These are phyloP conservation scores for Chlamydomonas reinhardtii DNA, from an alignment of 163 green algal genomes.

Conservation along the genomic window DNA sequence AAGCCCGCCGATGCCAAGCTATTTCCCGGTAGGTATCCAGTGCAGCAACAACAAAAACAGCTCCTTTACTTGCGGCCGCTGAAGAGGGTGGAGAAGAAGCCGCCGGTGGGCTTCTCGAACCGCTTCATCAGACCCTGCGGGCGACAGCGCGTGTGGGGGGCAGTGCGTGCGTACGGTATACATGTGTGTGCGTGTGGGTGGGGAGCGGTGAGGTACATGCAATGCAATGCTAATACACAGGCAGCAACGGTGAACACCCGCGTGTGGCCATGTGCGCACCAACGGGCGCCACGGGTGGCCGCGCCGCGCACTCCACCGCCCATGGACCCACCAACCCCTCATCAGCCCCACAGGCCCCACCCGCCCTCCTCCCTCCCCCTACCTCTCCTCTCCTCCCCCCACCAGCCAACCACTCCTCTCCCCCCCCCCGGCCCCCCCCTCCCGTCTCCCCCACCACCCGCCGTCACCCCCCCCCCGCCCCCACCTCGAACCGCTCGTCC, in stretches of 20 bases:
- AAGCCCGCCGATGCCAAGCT: too few relatives aligned
- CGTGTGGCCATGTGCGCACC: too few relatives aligned
- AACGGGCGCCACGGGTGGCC: too few relatives aligned
- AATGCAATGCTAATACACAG: background rate
- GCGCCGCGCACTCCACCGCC: too few relatives aligned
- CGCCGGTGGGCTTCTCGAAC: conserved; percentile 19
- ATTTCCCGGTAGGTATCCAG: too few relatives aligned
- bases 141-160: background rate
- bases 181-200: background rate
- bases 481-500: conserved; percentile 81
- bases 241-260: too few relatives aligned
- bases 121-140: conserved; percentile 38
- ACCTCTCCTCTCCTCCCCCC: too few relatives aligned
- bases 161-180: background rate
- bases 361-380: too few relatives aligned
- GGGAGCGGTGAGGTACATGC: background rate
- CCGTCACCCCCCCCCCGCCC: background rate
- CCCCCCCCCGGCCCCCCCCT: background rate
- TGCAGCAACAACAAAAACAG: too few relatives aligned
- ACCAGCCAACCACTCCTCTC: background rate
- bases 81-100: conserved; percentile 13
- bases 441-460: background rate
- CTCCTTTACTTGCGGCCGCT: conserved; percentile 21
- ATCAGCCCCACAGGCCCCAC: too few relatives aligned
- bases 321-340: too few relatives aligned